phyloP scores from a whole-genome alignment of 2,329 filamentous ascomycete genomes.

The Fusarium sacchari region DNA sequence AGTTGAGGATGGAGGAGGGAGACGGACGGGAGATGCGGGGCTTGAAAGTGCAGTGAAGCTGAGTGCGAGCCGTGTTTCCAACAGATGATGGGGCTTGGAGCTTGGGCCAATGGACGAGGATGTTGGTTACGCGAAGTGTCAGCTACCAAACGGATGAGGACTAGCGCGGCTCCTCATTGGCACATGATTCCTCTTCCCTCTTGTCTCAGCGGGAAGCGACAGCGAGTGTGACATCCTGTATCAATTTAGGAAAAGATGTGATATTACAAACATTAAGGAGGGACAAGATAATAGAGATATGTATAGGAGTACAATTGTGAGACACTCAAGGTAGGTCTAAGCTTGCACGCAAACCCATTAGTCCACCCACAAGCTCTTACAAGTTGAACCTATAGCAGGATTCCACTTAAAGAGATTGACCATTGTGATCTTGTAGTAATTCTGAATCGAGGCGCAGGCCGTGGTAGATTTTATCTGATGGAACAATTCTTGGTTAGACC shows the following conservation, averaged over 20 bases:
- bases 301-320: no score
- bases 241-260: neutral
- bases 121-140: neutral
- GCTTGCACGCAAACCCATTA: neutral
- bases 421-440: slow-evolving; percentile 12
- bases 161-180: neutral
- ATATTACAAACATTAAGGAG: neutral
- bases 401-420: slow-evolving; percentile 9
- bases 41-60: neutral
- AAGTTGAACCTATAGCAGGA: neutral
- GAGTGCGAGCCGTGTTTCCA: neutral
- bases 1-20: neutral
- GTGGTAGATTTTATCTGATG: neutral
- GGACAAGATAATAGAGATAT: fast-evolving
- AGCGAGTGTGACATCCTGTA: neutral
- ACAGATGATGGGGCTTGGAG: neutral
- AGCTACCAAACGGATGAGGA: neutral
- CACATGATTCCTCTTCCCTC: neutral
- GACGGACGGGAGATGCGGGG: neutral
- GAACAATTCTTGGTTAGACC: neutral
- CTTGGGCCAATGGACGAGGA: neutral
- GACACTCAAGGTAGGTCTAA: neutral
- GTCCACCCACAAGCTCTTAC: neutral
- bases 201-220: neutral
- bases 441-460: neutral